Percentiles rank a stretch among this genome's conserved stretches.
Evolutionary conservation across 2,329 filamentous ascomycete genomes (phyloP).

Genomic region (Ascochyta koolunga): DNA sequence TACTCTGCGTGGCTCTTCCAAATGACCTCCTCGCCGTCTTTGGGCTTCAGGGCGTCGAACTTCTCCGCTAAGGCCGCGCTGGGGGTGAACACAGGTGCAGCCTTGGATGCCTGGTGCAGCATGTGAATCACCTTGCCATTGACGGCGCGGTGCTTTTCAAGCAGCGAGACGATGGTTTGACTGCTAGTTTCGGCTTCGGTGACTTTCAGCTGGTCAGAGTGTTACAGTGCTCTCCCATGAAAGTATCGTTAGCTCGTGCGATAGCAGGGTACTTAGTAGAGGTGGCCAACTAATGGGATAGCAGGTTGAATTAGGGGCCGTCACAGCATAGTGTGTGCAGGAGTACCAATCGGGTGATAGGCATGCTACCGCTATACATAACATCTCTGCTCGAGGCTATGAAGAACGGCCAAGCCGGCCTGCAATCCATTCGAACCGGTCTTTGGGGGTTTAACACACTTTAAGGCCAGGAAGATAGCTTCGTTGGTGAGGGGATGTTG

Average conservation of each 20-base stretch:
- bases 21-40: conserved; percentile 59
- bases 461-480: background rate
- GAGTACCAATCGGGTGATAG: no score
- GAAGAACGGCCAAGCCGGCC: background rate
- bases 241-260: no score
- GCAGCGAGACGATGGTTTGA: conserved; percentile 60
- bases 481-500: background rate
- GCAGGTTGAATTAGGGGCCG: no score
- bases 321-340: no score
- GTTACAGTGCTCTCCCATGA: no score
- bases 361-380: conserved; percentile 1
- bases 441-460: background rate
- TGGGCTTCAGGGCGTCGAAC: conserved; percentile 63
- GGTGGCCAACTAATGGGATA: no score
- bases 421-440: background rate
- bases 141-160: conserved; percentile 63
- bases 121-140: conserved; percentile 65
- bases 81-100: conserved; percentile 69
- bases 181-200: conserved; percentile 59
- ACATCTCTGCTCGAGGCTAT: background rate
- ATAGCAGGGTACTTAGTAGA: no score
- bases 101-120: conserved; percentile 62
- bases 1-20: conserved; percentile 62
- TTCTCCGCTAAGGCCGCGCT: conserved; percentile 62
- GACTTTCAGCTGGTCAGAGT: conserved; percentile 63